Evolutionary conservation across 805 yeast species (phyloP).

Genomic region (Brettanomyces bruxellensis): DNA sequence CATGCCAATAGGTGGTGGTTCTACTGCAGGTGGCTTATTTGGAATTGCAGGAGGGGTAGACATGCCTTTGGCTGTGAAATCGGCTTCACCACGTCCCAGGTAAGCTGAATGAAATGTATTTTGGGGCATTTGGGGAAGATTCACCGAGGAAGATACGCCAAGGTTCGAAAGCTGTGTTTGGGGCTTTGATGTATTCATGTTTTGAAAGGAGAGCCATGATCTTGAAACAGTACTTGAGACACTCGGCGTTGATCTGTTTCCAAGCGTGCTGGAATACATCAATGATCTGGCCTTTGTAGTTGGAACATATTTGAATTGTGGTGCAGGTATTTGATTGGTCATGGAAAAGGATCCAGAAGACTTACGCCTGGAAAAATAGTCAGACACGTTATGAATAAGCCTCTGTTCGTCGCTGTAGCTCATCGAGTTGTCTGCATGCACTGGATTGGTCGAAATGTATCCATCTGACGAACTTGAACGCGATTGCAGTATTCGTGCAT

Average conservation of each 20-base stretch:
- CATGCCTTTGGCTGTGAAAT: not conserved
- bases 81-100: not conserved
- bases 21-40: not conserved
- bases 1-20: not conserved
- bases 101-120: not conserved
- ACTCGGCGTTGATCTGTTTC: not conserved
- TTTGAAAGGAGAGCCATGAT: not conserved
- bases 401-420: not conserved
- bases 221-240: not conserved
- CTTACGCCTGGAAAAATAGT: conserved; percentile 1
- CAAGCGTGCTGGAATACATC: not conserved
- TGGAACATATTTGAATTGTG: not conserved
- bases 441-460: too few relatives aligned
- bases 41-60: conserved; percentile 5
- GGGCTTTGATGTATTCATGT: too few relatives aligned
- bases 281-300: too few relatives aligned
- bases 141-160: too few relatives aligned
- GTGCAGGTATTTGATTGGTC: not conserved
- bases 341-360: not conserved
- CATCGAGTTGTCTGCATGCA: not conserved
- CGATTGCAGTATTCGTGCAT: not conserved
- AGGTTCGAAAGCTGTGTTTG: too few relatives aligned
- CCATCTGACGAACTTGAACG: too few relatives aligned
- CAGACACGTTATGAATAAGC: conserved; percentile 1
- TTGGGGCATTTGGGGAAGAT: not conserved